Base-by-base conservation (phyloP, 768 basidiomycete genomes). In the Tricholoma saponaceum region DNA sequence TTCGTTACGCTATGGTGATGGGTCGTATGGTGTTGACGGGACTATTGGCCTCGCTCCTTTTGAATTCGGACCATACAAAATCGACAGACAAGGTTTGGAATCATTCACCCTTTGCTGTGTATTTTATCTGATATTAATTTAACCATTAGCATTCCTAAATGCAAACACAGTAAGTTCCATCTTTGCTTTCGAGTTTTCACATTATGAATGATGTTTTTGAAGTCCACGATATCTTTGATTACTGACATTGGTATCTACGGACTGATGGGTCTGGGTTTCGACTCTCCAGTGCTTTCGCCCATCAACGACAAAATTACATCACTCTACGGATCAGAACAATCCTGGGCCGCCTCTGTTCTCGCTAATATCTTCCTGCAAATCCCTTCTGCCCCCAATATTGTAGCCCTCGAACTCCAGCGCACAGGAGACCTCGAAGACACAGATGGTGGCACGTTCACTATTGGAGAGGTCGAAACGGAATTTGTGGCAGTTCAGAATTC, bases 361-460 rank as follows among this genome's bases (percentile, higher is more conserved):
- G 62, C 67, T 12, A 80, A 76, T 61, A 65, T 80, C 30, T 79
- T 76, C 55, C 61, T 60, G 0, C 72, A 75, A 57, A 64, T 74
- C 52, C 64, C 73, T 0, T 54, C 61, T 9, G 58, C 67, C 0
- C 72, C 77, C 4, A 75, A 72, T 28, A 71, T 78, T n/a, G 65
- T 81, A 58, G 74, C 74, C 5, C 60, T 81, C 28, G 71, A 78
- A 14, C 70, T 81, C 14, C 69, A 76, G 5, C 74, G 79, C 4
- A 69, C 78, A 1, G 66, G 69, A 1, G 73, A 79, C 50, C 63
- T 75, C 14, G 74, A 76, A 32, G 62, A 73, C n/a, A 76, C 72
- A 0, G 67, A 68, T 9, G 78, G 75, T 43, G 79, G 79, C 0
- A 69, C 70, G 1, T 69, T 81, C 62, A 64, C 70, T 1, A 75